These are phyloP conservation scores for Yamadazyma takamatsuzukensis DNA, from an alignment of 805 yeast species.

Conservation along the genomic window DNA sequence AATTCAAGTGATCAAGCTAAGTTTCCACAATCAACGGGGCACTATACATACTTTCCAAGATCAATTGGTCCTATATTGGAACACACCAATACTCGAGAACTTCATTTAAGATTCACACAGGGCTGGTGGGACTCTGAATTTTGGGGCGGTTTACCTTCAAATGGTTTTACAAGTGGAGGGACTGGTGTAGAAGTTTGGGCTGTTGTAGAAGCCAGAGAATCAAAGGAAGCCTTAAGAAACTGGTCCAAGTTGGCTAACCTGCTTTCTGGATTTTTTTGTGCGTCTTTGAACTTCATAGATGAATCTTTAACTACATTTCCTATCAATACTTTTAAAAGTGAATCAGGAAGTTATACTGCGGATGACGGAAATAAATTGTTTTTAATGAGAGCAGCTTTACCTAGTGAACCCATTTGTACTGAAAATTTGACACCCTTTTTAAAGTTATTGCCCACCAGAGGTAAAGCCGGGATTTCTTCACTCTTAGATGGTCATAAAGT, in stretches of 20 bases:
- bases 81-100: conserved; percentile 62
- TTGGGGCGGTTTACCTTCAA: conserved; percentile 79
- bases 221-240: conserved; percentile 50
- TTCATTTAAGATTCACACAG: conserved; percentile 83
- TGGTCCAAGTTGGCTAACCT: conserved; percentile 76
- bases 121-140: conserved; percentile 92
- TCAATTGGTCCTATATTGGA: conserved; percentile 74
- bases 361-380: conserved; percentile 39
- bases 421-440: conserved; percentile 94
- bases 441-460: conserved; percentile 86
- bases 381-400: conserved; percentile 78
- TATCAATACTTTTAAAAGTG: conserved; percentile 30
- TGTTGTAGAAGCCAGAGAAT: conserved; percentile 58
- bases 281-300: conserved; percentile 87
- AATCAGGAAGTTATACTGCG: conserved; percentile 18
- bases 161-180: conserved; percentile 80
- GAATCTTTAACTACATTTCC: conserved; percentile 67
- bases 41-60: conserved; percentile 74
- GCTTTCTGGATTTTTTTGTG: conserved; percentile 90
- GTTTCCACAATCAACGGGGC: conserved; percentile 23
- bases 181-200: conserved; percentile 96
- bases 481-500: conserved; percentile 85
- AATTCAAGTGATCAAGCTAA: not conserved
- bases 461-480: conserved; percentile 82
- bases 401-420: conserved; percentile 94